Evolutionary conservation across 2,329 filamentous ascomycete species (phyloP), one percentile per base, ranked within the genome.

Genomic region (Cladosporium austrohemisphaericum): DNA sequence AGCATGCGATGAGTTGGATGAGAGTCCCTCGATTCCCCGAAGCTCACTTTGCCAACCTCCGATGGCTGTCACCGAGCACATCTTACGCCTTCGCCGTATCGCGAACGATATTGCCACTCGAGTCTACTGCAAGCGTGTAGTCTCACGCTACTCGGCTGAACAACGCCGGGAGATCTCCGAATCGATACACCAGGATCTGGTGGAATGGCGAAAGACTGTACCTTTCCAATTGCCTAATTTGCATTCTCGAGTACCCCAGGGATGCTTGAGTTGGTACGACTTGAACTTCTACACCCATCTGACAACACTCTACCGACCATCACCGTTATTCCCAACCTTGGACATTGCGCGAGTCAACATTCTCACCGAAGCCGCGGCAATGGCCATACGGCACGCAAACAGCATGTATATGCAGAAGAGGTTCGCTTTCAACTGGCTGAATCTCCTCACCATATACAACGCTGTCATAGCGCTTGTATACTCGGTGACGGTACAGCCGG

Each of bases 271-370:
- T 49, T 76, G 72, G 73, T 75, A 71, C 54, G 72, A 75, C 46
- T 67, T 74, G 36, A 76, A 76, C 56, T 75, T 72, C 55, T 74
- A 75, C 53, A 72, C 67, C 0, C 72, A 76, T 41, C 56, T 74
- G 1, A 67, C 67, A 10, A 68, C 72, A 59, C 57, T 76, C 3
- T 75, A 75, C 54, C 60, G 72, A 2, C 73, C 72, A 1, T 73
- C 72, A 1, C 71, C 72, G 1, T 52, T 74, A 0, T 69, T 64
- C 18, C 71, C 71, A 2, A 63, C 61, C 1, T 56, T 71, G 19
- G 66, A 71, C 50, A 45, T 60, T 7, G 43, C 56, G 4, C 63
- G 65, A 28, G 63, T 74, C 29, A 67, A 68, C 35, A 60, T 67
- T 0, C 61, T 75, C 3, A 66, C 61, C 1, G 66, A 66, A 10